Percentiles rank a stretch among this genome's conserved stretches.
Conservation (phyloP, 169 alveolate genomes). For the Besnoitia besnoiti region DNA sequence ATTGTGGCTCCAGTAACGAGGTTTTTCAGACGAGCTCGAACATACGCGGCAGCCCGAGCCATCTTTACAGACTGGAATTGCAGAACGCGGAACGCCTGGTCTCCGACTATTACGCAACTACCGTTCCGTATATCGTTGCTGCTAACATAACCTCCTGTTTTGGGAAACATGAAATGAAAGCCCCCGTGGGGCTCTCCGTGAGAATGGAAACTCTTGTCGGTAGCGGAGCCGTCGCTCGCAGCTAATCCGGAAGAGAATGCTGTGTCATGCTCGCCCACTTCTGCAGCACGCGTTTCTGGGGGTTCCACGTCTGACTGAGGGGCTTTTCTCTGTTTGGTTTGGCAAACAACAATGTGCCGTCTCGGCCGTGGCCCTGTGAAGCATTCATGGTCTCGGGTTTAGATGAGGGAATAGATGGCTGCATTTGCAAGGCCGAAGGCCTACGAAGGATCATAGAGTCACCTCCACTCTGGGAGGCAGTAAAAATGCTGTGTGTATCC, state of each 20-base stretch:
- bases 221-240: background rate
- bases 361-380: background rate
- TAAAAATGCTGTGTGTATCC: no score
- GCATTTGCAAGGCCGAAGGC: no score
- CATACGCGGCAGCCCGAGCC: slow-evolving; percentile 46
- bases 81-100: slow-evolving; percentile 34
- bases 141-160: slow-evolving; percentile 16
- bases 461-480: no score
- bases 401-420: no score
- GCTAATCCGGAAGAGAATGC: background rate
- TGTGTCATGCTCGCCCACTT: no score
- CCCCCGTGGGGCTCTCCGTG: slow-evolving; percentile 11
- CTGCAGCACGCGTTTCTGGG: background rate
- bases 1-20: slow-evolving; percentile 26
- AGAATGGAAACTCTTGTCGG: background rate
- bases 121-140: slow-evolving; percentile 40
- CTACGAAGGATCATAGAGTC: no score
- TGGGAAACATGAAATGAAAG: slow-evolving; percentile 1
- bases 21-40: slow-evolving; percentile 27
- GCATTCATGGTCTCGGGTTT: background rate
- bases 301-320: background rate
- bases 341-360: background rate
- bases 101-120: slow-evolving; percentile 6
- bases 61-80: slow-evolving; percentile 39
- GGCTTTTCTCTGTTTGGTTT: background rate